Percentiles rank a stretch among this genome's conserved stretches.
phyloP scores from a whole-genome alignment of 768 basidiomycete genomes.

The Tricholoma saponaceum region DNA sequence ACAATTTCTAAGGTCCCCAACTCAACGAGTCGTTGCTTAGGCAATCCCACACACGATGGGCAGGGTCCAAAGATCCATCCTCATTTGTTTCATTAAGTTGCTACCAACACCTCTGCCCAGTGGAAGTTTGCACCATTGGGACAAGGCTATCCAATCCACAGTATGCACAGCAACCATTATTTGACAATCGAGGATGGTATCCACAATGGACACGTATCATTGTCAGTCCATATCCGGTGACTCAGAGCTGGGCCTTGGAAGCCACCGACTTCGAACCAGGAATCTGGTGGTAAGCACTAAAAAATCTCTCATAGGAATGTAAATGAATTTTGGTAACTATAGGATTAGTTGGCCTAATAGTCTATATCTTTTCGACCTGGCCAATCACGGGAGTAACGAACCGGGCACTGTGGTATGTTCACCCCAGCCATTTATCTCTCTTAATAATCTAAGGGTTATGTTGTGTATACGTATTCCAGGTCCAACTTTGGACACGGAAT shows the following conservation, averaged over 20 bases:
- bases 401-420: slow-evolving; percentile 2
- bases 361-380: slow-evolving; percentile 17
- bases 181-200: slow-evolving; percentile 23
- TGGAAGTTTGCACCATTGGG: slow-evolving; percentile 26
- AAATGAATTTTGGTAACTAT: no score
- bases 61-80: slow-evolving; percentile 23
- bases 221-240: slow-evolving; percentile 24
- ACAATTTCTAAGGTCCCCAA: not conserved
- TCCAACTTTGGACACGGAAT: slow-evolving; percentile 15
- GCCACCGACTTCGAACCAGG: slow-evolving; percentile 14
- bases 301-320: no score
- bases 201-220: slow-evolving; percentile 15
- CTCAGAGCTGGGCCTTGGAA: slow-evolving; percentile 28
- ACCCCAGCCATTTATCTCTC: no score
- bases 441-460: no score
- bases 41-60: slow-evolving; percentile 18
- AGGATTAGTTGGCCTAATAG: slow-evolving; percentile 25
- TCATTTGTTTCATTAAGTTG: no score
- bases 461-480: no score
- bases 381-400: slow-evolving; percentile 2
- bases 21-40: no score
- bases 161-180: slow-evolving; percentile 20
- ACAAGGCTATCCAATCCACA: slow-evolving; percentile 27
- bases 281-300: slow-evolving; percentile 17
- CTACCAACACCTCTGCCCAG: slow-evolving; percentile 8